phyloP scores from a whole-genome alignment of 495 filamentous ascomycete species.

The Talaromyces trachyspermus region DNA sequence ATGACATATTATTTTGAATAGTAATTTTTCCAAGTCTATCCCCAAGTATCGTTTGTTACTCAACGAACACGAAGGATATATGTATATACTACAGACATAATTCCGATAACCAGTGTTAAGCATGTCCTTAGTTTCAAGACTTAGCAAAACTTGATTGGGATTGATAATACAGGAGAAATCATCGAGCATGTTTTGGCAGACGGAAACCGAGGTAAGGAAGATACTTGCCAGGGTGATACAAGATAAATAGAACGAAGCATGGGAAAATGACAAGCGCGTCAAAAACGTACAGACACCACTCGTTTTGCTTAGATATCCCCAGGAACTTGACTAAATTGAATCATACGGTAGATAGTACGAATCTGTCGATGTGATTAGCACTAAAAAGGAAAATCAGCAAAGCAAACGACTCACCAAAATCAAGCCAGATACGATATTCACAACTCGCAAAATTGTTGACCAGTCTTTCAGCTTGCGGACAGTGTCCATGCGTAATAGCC shows the following conservation, averaged over 20 bases:
- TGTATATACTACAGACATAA: no score
- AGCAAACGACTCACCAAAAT: conserved; percentile 41
- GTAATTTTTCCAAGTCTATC: no score
- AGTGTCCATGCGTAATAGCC: conserved; percentile 19
- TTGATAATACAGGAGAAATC: no score
- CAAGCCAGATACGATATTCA: conserved; percentile 44
- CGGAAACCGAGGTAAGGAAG: conserved; percentile 31
- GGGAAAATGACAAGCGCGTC: conserved; percentile 50
- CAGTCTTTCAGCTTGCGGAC: conserved; percentile 33
- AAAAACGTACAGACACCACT: conserved; percentile 56
- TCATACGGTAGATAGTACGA: conserved; percentile 52
- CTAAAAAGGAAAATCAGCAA: not conserved
- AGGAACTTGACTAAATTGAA: conserved; percentile 53
- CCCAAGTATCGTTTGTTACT: no score
- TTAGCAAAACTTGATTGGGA: no score
- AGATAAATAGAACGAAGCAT: conserved; percentile 41
- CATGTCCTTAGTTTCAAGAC: no score
- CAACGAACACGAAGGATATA: no score
- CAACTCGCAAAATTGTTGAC: conserved; percentile 40
- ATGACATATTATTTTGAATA: no score
- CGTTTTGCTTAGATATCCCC: conserved; percentile 46
- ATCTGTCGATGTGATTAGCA: conserved; percentile 23
- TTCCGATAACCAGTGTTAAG: no score
- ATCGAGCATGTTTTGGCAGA: not conserved
- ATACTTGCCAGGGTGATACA: conserved; percentile 40